Conservation (phyloP, 805 yeast genomes). For the Cyberlindnera veronae region DNA sequence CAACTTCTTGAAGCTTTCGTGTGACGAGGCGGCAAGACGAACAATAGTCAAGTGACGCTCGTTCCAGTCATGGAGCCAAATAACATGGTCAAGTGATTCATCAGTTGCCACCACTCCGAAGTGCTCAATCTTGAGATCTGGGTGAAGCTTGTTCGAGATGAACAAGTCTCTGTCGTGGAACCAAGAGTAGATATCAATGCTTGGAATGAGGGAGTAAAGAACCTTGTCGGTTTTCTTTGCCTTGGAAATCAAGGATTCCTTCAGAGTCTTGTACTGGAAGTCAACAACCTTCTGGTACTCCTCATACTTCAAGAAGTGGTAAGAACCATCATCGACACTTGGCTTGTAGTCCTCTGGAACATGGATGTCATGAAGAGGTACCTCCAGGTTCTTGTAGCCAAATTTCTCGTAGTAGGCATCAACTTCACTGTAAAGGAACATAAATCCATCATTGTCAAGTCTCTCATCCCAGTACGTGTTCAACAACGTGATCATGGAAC, state of each 20-base stretch:
- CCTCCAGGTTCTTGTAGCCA: constrained; percentile 50
- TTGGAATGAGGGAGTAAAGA: constrained; percentile 34
- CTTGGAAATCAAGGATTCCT: constrained; percentile 17
- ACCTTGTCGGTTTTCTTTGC: constrained; percentile 22
- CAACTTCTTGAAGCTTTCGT: constrained; percentile 28
- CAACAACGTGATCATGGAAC: constrained; percentile 39
- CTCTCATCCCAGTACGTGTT: constrained; percentile 33
- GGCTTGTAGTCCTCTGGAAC: constrained; percentile 17
- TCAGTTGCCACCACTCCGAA: constrained; percentile 31
- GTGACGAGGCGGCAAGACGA: constrained; percentile 11
- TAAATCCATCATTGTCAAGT: constrained; percentile 31
- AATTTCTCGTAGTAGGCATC: constrained; percentile 62
- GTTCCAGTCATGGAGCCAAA: constrained; percentile 46
- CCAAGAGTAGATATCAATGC: constrained; percentile 39
- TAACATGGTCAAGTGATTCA: constrained; percentile 31
- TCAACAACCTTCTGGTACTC: constrained; percentile 31
- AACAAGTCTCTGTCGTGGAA: constrained; percentile 37
- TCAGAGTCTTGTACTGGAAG: constrained; percentile 25
- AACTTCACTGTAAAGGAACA: constrained; percentile 67
- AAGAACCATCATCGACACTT: constrained; percentile 1
- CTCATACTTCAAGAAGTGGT: constrained; percentile 28
- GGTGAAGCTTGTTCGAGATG: constrained; percentile 30
- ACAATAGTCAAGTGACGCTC: constrained; percentile 28
- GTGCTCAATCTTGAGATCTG: constrained; percentile 11
- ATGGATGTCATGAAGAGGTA: constrained; percentile 33